These are phyloP conservation scores for Fusarium sororula DNA, from an alignment of 2,329 filamentous ascomycete species.

Conservation along the genomic window DNA sequence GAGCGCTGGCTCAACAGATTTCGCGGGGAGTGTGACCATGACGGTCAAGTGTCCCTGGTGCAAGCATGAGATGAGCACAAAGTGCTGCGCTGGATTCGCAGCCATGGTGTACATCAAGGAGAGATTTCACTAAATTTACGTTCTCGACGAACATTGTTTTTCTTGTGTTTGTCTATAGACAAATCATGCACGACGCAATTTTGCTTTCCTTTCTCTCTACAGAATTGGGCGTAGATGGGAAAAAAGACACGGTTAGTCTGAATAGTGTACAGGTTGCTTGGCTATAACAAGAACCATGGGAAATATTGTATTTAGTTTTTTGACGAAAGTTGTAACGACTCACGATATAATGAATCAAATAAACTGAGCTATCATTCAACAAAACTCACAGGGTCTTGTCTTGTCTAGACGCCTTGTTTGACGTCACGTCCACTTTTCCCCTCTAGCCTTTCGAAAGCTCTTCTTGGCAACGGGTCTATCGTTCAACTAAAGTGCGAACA, in stretches of 20 bases:
- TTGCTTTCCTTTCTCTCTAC: background rate
- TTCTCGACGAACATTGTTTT: background rate
- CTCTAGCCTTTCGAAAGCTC: background rate
- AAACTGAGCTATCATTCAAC: background rate
- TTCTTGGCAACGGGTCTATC: conserved; percentile 18
- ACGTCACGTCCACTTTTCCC: conserved; percentile 30
- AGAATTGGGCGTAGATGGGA: conserved; percentile 11
- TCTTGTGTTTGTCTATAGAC: conserved; percentile 6
- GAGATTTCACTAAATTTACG: conserved; percentile 59
- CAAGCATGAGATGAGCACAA: conserved; percentile 73
- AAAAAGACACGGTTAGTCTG: conserved; percentile 4
- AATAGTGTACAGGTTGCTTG: conserved; percentile 4
- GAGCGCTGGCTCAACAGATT: conserved; percentile 57
- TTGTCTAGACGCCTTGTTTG: conserved; percentile 16
- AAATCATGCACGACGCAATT: conserved; percentile 30
- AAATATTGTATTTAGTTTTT: conserved; percentile 30
- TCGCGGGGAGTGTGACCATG: conserved; percentile 66
- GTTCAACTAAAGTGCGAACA: conserved; percentile 3
- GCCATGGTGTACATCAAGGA: conserved; percentile 74
- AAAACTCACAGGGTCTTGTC: background rate
- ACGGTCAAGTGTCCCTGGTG: conserved; percentile 78
- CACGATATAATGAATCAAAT: conserved; percentile 33
- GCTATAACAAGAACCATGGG: conserved; percentile 7
- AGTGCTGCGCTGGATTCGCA: conserved; percentile 75
- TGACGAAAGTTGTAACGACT: conserved; percentile 36